phyloP scores from a whole-genome alignment of 805 yeast species.

The Saturnispora ahearnii region DNA sequence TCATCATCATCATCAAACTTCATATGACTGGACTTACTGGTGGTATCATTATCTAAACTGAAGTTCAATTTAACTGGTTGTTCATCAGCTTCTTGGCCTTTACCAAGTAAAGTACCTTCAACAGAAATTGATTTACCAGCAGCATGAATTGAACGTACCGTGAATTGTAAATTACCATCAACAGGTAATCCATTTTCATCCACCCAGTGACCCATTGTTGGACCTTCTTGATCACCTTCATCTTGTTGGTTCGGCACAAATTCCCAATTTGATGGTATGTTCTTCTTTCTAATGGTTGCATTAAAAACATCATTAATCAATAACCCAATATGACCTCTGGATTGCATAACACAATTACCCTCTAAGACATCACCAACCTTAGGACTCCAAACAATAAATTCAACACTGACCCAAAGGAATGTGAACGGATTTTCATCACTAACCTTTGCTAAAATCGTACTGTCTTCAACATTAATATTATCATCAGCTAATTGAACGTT shows the following conservation, averaged over 20 bases:
- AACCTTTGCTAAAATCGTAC: conserved; percentile 51
- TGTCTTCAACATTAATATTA: conserved; percentile 23
- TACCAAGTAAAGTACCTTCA: conserved; percentile 75
- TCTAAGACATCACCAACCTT: conserved; percentile 77
- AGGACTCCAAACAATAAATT: conserved; percentile 84
- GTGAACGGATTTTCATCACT: conserved; percentile 80
- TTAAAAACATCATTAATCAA: conserved; percentile 89
- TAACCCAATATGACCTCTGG: conserved; percentile 90
- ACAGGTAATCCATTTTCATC: conserved; percentile 66
- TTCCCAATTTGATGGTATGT: conserved; percentile 80
- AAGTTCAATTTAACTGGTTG: conserved; percentile 40
- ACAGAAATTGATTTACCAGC: conserved; percentile 78
- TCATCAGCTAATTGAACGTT: conserved; percentile 48
- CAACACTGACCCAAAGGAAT: conserved; percentile 78
- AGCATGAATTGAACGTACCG: conserved; percentile 60
- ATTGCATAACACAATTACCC: conserved; percentile 85
- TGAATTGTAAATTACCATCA: conserved; percentile 76
- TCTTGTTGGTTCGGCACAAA: conserved; percentile 76
- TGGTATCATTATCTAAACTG: conserved; percentile 4
- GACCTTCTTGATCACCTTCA: conserved; percentile 29
- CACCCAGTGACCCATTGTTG: conserved; percentile 71
- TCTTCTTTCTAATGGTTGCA: conserved; percentile 78
- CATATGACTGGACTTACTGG: conserved; percentile 26
- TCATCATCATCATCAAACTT: conserved; percentile 31
- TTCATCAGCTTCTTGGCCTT: conserved; percentile 29